phyloP scores from a whole-genome alignment of 2,329 filamentous ascomycete genomes.

The Cladophialophora immunda region DNA sequence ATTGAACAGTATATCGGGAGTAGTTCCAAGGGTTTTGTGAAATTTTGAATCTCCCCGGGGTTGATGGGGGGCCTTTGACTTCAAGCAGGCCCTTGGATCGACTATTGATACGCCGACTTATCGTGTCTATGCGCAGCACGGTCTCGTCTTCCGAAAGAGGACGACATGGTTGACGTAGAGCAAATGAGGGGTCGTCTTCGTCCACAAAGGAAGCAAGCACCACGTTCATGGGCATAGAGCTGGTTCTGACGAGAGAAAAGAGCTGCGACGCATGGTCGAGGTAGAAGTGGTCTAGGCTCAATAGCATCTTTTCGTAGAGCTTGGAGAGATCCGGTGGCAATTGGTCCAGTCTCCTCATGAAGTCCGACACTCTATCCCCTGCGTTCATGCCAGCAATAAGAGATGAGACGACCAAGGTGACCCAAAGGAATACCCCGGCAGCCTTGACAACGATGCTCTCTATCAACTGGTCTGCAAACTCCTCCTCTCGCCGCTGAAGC shows the following conservation, averaged over 20 bases:
- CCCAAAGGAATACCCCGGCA: conserved; percentile 16
- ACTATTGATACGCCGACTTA: background rate
- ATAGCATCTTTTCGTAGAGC: conserved; percentile 29
- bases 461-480: conserved; percentile 22
- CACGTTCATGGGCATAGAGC: background rate
- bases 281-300: conserved; percentile 23
- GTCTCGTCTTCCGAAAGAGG: background rate
- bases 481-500: conserved; percentile 15
- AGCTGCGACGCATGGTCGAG: conserved; percentile 25
- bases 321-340: conserved; percentile 15
- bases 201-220: conserved; percentile 4
- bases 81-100: conserved; percentile 6
- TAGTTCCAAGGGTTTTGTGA: background rate
- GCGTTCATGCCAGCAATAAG: conserved; percentile 10
- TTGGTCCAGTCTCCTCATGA: conserved; percentile 5
- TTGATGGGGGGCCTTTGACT: background rate
- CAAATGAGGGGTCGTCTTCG: conserved; percentile 12
- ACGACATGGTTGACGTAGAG: background rate
- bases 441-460: conserved; percentile 17
- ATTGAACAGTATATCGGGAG: background rate
- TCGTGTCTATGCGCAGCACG: background rate
- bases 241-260: conserved; percentile 22
- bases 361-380: conserved; percentile 7
- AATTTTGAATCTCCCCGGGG: background rate
- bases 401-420: conserved; percentile 10